Evolutionary conservation across 176 grass and related monocot species (phyloP).

Genomic region (Themeda triandra): DNA sequence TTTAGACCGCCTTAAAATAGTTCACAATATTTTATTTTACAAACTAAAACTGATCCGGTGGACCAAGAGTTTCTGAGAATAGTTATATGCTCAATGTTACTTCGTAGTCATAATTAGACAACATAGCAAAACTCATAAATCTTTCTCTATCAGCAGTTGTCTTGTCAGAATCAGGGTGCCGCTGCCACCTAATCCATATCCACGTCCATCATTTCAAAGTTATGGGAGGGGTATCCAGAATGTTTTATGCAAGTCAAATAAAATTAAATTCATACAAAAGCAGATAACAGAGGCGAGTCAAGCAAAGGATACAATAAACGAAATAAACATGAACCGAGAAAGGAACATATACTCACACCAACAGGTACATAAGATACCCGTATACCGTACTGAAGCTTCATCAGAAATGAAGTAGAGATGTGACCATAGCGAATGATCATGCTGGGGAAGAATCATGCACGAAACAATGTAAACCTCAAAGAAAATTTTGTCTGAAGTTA

Average conservation of each 20-base stretch:
- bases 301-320: not conserved
- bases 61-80: not conserved
- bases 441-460: not conserved
- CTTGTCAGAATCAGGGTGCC: slow-evolving; percentile 20
- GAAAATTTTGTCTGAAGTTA: too few species aligned
- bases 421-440: not conserved
- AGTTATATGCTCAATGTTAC: not conserved
- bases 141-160: not conserved
- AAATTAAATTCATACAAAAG: slow-evolving; percentile 10
- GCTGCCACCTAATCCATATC: slow-evolving; percentile 11
- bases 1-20: not conserved
- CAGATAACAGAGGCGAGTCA: slow-evolving; percentile 1
- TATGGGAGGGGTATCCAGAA: slow-evolving; percentile 18
- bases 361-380: not conserved
- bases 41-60: not conserved
- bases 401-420: not conserved
- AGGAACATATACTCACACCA: not conserved
- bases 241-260: slow-evolving; percentile 18
- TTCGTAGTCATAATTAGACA: slow-evolving; percentile 3
- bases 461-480: not conserved
- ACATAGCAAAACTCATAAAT: slow-evolving; percentile 5
- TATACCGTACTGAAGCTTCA: slow-evolving; percentile 7
- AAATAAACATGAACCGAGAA: slow-evolving; percentile 1
- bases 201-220: slow-evolving; percentile 12
- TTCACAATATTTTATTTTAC: not conserved